A percentile compares a stretch with the other conserved stretches of the same genome.
These are phyloP conservation scores for Zostera marina DNA, from an alignment of 116 monocot genomes.

Conservation along the genomic window DNA sequence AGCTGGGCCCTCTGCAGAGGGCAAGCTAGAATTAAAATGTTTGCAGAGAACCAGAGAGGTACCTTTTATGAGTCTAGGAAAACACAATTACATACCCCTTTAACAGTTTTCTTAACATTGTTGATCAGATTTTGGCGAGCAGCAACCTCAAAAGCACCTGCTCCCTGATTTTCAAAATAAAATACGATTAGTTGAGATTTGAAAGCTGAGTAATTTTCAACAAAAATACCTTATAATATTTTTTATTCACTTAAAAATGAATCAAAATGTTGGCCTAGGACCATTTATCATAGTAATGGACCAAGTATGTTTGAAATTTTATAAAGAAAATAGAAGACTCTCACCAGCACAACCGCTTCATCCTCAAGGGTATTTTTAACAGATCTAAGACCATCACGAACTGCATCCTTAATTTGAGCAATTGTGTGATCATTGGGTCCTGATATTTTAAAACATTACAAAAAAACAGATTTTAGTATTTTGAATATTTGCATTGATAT, in stretches of 20 bases:
- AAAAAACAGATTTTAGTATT: no score
- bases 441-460: conserved; percentile 12
- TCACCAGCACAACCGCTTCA: conserved; percentile 84
- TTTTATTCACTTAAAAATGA: not conserved
- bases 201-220: no score
- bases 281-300: not conserved
- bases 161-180: conserved; percentile 39
- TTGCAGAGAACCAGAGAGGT: not conserved
- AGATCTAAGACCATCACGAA: conserved; percentile 94
- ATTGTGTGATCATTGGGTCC: conserved; percentile 99
- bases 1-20: conserved; percentile 80
- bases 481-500: no score
- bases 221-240: no score
- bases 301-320: not conserved
- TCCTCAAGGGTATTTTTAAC: conserved; percentile 97
- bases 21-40: not conserved
- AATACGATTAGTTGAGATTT: not conserved
- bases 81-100: conserved; percentile 44
- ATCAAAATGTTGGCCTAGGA: not conserved
- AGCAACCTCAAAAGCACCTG: conserved; percentile 97
- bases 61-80: not conserved
- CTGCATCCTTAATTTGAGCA: conserved; percentile 99
- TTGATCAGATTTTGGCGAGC: conserved; percentile 85
- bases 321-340: not conserved
- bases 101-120: conserved; percentile 86